These are phyloP conservation scores for Naganishia vishniacii DNA, from an alignment of 768 basidiomycete species.

Conservation along the genomic window DNA sequence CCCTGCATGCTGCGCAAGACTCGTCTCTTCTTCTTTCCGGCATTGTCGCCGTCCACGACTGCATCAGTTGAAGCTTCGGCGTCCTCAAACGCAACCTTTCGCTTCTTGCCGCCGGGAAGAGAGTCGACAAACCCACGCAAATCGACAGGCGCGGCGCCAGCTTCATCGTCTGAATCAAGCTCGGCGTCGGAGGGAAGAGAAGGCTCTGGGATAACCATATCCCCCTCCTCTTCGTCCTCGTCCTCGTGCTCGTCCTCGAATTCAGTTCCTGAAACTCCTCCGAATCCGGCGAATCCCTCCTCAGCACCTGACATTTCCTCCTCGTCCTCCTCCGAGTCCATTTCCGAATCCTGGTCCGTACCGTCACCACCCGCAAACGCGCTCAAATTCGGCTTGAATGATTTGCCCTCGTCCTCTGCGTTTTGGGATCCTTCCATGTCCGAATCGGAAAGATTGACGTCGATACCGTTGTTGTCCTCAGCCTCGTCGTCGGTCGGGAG, in stretches of 20 bases:
- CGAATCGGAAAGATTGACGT: slow-evolving; percentile 10
- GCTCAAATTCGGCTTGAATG: slow-evolving; percentile 33
- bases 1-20: slow-evolving; percentile 69
- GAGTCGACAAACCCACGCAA: slow-evolving; percentile 43
- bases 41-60: slow-evolving; percentile 17
- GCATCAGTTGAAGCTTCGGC: slow-evolving; percentile 28
- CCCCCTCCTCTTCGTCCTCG: slow-evolving; percentile 29
- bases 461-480: slow-evolving; percentile 3
- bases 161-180: slow-evolving; percentile 40
- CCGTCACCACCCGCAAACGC: not conserved
- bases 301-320: slow-evolving; percentile 1
- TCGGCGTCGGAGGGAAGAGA: slow-evolving; percentile 26
- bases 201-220: slow-evolving; percentile 25
- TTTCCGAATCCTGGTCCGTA: not conserved
- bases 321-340: slow-evolving; percentile 15
- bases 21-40: slow-evolving; percentile 52
- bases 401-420: slow-evolving; percentile 33
- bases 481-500: not conserved
- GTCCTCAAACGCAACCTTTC: slow-evolving; percentile 29
- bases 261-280: slow-evolving; percentile 47
- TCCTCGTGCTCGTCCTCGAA: slow-evolving; percentile 52
- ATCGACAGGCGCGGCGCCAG: slow-evolving; percentile 48
- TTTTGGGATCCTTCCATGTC: slow-evolving; percentile 1
- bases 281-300: slow-evolving; percentile 25
- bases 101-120: slow-evolving; percentile 27